A percentile compares a stretch with the other conserved stretches of the same genome.
These are phyloP conservation scores for Turritis glabra DNA, from an alignment of 345 rosid species.

Conservation along the genomic window DNA sequence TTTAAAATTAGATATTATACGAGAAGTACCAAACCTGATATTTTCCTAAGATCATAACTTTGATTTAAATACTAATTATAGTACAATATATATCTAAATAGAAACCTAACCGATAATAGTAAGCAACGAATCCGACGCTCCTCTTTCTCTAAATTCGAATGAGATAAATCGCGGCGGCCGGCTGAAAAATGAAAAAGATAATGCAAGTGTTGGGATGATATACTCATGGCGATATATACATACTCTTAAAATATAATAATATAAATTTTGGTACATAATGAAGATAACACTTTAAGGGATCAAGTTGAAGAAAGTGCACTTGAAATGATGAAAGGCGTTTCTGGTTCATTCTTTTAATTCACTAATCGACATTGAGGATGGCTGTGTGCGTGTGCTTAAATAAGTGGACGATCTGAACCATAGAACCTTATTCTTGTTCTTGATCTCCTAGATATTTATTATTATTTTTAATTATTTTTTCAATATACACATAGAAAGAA, in stretches of 20 bases:
- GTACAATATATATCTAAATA: not conserved
- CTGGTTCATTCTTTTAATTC: constrained; percentile 28
- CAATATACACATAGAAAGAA: not conserved
- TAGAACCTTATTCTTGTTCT: constrained; percentile 21
- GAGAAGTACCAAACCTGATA: not conserved
- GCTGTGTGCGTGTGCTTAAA: not conserved
- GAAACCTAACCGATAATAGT: constrained; percentile 15
- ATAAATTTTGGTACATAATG: not conserved
- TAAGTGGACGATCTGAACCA: constrained; percentile 18
- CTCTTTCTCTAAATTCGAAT: constrained; percentile 23
- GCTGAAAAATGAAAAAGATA: not conserved
- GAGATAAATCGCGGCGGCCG: constrained; percentile 16
- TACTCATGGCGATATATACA: constrained; percentile 4
- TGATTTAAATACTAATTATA: not conserved
- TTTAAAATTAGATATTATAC: not conserved
- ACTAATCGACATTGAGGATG: constrained; percentile 12
- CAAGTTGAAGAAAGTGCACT: constrained; percentile 30
- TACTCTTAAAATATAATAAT: not conserved
- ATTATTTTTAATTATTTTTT: not conserved
- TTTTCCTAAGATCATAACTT: not conserved
- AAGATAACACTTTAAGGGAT: constrained; percentile 4
- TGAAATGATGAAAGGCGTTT: constrained; percentile 22
- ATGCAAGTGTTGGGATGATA: not conserved
- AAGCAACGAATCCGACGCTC: constrained; percentile 10
- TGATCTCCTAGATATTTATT: not conserved